Evolutionary conservation across 495 filamentous ascomycete species (phyloP).

Genomic region (Hyaloscypha variabilis): DNA sequence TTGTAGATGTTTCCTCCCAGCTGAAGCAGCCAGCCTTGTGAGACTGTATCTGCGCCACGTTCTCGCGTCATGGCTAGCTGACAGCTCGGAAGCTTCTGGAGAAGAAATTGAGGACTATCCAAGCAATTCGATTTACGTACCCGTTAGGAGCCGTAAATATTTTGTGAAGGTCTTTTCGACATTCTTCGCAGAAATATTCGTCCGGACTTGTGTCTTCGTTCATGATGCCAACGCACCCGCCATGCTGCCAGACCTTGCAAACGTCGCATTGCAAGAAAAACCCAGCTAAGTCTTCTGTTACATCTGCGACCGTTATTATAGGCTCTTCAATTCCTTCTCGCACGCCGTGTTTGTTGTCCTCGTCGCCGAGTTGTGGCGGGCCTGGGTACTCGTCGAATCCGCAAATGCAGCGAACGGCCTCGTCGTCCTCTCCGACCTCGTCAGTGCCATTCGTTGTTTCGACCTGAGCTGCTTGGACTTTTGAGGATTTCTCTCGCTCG

Average conservation of each 20-base stretch:
- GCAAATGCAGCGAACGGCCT: conserved; percentile 93
- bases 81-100: conserved; percentile 49
- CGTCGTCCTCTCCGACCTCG: conserved; percentile 84
- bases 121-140: conserved; percentile 56
- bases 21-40: conserved; percentile 42
- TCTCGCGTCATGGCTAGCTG: conserved; percentile 45
- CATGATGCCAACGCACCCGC: conserved; percentile 96
- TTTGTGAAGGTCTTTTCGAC: conserved; percentile 87
- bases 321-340: conserved; percentile 53
- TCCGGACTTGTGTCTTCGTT: conserved; percentile 90
- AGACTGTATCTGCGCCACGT: conserved; percentile 47
- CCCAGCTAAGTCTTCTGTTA: conserved; percentile 85
- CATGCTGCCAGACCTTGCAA: conserved; percentile 99
- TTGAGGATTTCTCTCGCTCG: conserved; percentile 56
- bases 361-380: conserved; percentile 67
- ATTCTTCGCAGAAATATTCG: conserved; percentile 97
- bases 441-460: conserved; percentile 56
- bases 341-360: conserved; percentile 54
- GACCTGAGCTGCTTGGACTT: conserved; percentile 49
- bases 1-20: conserved; percentile 4
- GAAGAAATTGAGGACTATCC: conserved; percentile 43
- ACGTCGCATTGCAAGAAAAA: conserved; percentile 98
- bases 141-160: conserved; percentile 79
- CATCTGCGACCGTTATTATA: conserved; percentile 63
- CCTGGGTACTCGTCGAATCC: conserved; percentile 94